phyloP scores from a whole-genome alignment of 306 rosid species.

The Cicer yamashitae region DNA sequence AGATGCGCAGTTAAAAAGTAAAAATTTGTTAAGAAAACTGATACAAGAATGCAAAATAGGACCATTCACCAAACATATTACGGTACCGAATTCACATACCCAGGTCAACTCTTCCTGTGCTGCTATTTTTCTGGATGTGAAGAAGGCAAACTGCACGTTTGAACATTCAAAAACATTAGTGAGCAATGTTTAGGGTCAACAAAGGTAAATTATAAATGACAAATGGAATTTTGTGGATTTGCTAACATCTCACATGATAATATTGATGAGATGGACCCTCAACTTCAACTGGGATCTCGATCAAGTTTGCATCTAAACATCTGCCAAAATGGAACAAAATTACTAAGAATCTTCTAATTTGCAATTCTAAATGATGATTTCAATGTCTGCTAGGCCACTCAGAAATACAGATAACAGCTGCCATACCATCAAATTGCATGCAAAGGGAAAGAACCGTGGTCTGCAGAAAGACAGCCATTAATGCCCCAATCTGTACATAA shows the following conservation, averaged over 20 bases:
- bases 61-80: conserved; percentile 42
- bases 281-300: conserved; percentile 83
- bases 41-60: conserved; percentile 32
- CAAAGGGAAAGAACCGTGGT: conserved; percentile 19
- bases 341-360: conserved; percentile 18
- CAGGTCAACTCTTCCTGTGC: conserved; percentile 94
- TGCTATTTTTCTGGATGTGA: conserved; percentile 75
- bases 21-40: not conserved
- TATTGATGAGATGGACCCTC: conserved; percentile 76
- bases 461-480: conserved; percentile 26
- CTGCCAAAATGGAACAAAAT: conserved; percentile 53
- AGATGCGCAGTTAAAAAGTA: conserved; percentile 3
- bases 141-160: conserved; percentile 82
- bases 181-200: conserved; percentile 36
- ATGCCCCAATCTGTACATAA: conserved; percentile 15
- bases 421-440: conserved; percentile 18
- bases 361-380: conserved; percentile 24
- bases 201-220: conserved; percentile 31
- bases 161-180: conserved; percentile 36
- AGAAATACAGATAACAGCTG: conserved; percentile 24
- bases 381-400: conserved; percentile 20
- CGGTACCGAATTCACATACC: conserved; percentile 63
- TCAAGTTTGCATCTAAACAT: conserved; percentile 91
- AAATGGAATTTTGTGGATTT: conserved; percentile 27
- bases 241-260: conserved; percentile 72